phyloP scores from a whole-genome alignment of 2,329 filamentous ascomycete genomes.

The Epichloe baconii region DNA sequence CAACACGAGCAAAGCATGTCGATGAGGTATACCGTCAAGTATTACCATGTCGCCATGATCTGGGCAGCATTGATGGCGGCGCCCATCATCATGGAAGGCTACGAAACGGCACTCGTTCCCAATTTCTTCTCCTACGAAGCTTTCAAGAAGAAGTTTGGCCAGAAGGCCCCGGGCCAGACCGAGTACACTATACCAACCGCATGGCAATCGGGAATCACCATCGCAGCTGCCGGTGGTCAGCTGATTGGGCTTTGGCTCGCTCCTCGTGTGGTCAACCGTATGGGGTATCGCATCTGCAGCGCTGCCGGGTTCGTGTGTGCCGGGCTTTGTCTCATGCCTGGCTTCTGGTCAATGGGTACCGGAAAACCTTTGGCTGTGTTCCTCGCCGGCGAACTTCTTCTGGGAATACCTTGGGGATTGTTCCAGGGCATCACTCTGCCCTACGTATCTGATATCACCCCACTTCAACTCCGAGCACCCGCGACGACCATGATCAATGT shows the following conservation, averaged over 20 bases:
- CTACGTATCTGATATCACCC: constrained; percentile 1
- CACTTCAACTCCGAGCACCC: background rate
- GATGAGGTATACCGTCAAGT: constrained; percentile 6
- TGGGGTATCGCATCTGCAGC: constrained; percentile 15
- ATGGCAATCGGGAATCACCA: constrained; percentile 9
- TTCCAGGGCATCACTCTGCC: constrained; percentile 1
- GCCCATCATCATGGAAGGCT: constrained; percentile 25
- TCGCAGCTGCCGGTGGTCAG: constrained; percentile 7
- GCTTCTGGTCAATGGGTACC: background rate
- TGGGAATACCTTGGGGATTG: background rate
- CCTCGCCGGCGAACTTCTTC: background rate
- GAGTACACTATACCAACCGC: constrained; percentile 1
- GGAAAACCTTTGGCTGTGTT: background rate
- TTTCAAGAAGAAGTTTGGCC: constrained; percentile 6
- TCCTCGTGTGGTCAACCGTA: constrained; percentile 4
- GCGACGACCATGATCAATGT: constrained; percentile 1
- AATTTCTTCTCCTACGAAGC: constrained; percentile 8
- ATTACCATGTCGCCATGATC: constrained; percentile 8
- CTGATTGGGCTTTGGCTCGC: constrained; percentile 9
- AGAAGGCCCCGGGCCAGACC: background rate
- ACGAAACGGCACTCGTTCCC: constrained; percentile 14
- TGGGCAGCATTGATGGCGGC: constrained; percentile 11
- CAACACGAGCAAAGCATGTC: constrained; percentile 9
- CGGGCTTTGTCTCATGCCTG: constrained; percentile 17
- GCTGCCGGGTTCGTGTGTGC: constrained; percentile 21